Base-by-base conservation (phyloP, 75 land plant genomes). In the Cryptomeria japonica region DNA sequence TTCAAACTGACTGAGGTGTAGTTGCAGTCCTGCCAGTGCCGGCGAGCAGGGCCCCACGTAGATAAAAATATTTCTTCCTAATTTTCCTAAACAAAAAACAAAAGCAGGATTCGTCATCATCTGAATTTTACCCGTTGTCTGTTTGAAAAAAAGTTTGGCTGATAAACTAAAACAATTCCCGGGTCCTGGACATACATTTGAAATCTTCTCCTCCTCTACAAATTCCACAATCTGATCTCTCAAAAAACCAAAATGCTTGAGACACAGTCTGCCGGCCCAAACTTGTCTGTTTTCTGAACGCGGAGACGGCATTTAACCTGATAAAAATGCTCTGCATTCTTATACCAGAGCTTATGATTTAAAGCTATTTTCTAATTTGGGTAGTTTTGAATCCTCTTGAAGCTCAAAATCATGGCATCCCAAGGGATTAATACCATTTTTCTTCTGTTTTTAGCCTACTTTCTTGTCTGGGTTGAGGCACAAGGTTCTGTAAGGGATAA, bases 401-500 rank as follows among this genome's bases (percentile, higher is more conserved):
- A 3, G 16, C 34, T 14, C 38, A 14, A 14, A n/a, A 75, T 75
- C 38, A 75, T 75, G 77, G 15, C 77, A 75, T 3, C 37, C 38
- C 12, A 13, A 34, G 70, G 70, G n/a, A 1, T 64, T 28, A 64
- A 28, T 25, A 25, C 10, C 3, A 75, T 75, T 11, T 75, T 34
- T 75, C 16, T 75, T 34, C 15, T 75, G 37, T 32, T 75, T 3
- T 34, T 75, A 32, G 5, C 34, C 2, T 34, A 34, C 13, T 75
- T 75, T 34, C 77, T 75, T 34, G 38, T 32, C 37, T 75, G 34
- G 37, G 37, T 13, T 75, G 77, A 75, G 32, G 77, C 38, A 2
- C 77, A 75, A 34, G 10, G n/a, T 15, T 89, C 94, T 42, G 77
- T 90, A 5, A 32, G 87, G 64, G 87, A 90, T 15, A 18, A 16